phyloP scores from a whole-genome alignment of 192 early-diverging fungal genomes.

The Coemansia sp. region DNA sequence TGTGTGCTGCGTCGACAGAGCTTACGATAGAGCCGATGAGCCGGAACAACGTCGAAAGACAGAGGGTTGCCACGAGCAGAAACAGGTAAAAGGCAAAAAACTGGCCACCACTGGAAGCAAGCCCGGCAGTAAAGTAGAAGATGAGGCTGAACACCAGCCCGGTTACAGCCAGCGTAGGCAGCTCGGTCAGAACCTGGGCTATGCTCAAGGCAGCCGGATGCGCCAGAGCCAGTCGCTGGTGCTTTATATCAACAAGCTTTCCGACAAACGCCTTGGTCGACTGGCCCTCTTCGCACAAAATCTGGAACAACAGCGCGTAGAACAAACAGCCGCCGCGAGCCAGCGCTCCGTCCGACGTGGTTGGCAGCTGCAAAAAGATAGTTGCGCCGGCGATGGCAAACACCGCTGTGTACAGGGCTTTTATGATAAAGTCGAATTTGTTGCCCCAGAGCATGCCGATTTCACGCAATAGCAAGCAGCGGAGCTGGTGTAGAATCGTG shows the following conservation, averaged over 20 bases:
- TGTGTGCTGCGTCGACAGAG: constrained; percentile 49
- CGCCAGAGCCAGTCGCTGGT: constrained; percentile 71
- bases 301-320: constrained; percentile 69
- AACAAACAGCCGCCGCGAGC: constrained; percentile 79
- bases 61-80: constrained; percentile 60
- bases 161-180: constrained; percentile 57
- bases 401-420: constrained; percentile 57
- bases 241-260: constrained; percentile 74
- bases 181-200: constrained; percentile 60
- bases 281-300: constrained; percentile 67
- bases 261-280: constrained; percentile 69
- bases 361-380: constrained; percentile 64
- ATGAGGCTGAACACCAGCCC: constrained; percentile 61
- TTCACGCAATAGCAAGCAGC: constrained; percentile 61
- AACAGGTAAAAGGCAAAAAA: constrained; percentile 67
- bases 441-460: constrained; percentile 62
- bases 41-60: constrained; percentile 62
- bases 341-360: constrained; percentile 64
- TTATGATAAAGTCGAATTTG: constrained; percentile 56
- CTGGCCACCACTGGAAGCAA: constrained; percentile 58
- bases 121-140: constrained; percentile 66
- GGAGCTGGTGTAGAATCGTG: constrained; percentile 63
- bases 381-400: constrained; percentile 74
- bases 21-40: constrained; percentile 49
- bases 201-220: constrained; percentile 66